These are phyloP conservation scores for Forsythia viridissima DNA, from an alignment of 257 asterid species.

Conservation along the genomic window DNA sequence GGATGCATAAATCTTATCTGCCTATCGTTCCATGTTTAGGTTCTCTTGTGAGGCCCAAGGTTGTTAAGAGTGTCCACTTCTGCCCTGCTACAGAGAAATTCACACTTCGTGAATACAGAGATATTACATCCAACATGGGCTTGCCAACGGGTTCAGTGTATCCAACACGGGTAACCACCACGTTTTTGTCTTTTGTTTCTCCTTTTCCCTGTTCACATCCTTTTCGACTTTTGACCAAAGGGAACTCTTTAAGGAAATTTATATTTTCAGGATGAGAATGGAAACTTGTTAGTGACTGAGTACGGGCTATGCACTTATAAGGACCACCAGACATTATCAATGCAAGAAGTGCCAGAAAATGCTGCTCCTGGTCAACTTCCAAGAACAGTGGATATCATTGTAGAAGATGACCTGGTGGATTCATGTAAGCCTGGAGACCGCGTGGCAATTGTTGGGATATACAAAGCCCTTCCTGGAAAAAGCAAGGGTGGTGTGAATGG, in stretches of 20 bases:
- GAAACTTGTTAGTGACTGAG: slow-evolving; percentile 90
- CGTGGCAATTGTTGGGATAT: slow-evolving; percentile 88
- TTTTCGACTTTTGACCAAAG: slow-evolving; percentile 2
- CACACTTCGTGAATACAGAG: slow-evolving; percentile 84
- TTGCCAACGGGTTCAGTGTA: slow-evolving; percentile 96
- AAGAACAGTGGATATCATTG: slow-evolving; percentile 80
- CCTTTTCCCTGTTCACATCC: not conserved
- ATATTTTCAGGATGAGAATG: slow-evolving; percentile 71
- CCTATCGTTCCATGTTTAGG: slow-evolving; percentile 42
- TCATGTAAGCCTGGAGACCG: slow-evolving; percentile 98
- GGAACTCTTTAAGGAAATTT: slow-evolving; percentile 14
- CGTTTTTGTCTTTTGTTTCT: slow-evolving; percentile 7
- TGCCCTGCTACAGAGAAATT: slow-evolving; percentile 76
- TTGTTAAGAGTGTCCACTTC: slow-evolving; percentile 94
- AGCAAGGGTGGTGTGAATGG: slow-evolving; percentile 95
- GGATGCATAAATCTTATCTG: not conserved
- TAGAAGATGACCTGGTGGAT: slow-evolving; percentile 95
- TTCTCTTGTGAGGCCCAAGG: slow-evolving; percentile 99
- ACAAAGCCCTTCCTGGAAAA: slow-evolving; percentile 89
- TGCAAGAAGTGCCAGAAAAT: slow-evolving; percentile 98
- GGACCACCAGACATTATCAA: slow-evolving; percentile 90
- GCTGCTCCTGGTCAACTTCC: slow-evolving; percentile 99
- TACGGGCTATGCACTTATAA: slow-evolving; percentile 81
- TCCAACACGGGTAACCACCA: slow-evolving; percentile 76
- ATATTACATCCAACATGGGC: slow-evolving; percentile 87